Evolutionary conservation across 1,284 basidiomycete genomes (phyloP), one percentile per base, ranked within the genome.

Genomic region (Cystobasidium pallidum): DNA sequence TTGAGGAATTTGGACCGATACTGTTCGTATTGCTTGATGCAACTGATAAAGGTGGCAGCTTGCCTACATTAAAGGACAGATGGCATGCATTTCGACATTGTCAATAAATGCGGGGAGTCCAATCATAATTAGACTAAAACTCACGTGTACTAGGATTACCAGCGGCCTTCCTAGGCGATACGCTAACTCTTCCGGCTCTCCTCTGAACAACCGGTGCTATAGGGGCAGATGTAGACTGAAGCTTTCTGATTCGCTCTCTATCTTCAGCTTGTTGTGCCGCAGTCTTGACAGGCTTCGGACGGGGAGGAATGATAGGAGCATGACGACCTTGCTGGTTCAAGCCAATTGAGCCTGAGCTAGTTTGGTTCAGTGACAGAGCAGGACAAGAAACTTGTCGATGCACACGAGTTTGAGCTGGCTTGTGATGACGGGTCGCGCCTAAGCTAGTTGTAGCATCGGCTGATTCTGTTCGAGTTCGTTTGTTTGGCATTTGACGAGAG

Each of bases 211-310:
- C 15, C 4, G 36, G n/a, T 11, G 24, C 36, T 8, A 3, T 39
- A 62, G 36, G 17, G 6, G 2, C 8, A 24, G 45, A 47, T 21
- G 52, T 28, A 24, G 3, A 32, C 26, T 64, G 62, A 17, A 49
- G 2, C 17, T 64, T 36, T 24, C 57, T 32, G 51, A 71, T 64
- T 13, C 68, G 45, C 26, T 57, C 36, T 21, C 54, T 41, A 45
- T 63, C 59, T 45, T 47, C 45, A n/a, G 61, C 47, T 61, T 71
- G 68, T 49, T 71, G 68, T 10, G 51, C 61, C 19, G 58, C 21
- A n/a, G n/a, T 64, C 41, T 71, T 71, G 30, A 39, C 61, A 13
- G 26, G 17, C 41, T 58, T 57, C 28, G 68, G 68, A 57, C 55
- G 45, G 30, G 68, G 68, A 34, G 67, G 66, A 13, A 59, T 59